phyloP scores from a whole-genome alignment of 345 rosid genomes.

The Jatropha curcas region DNA sequence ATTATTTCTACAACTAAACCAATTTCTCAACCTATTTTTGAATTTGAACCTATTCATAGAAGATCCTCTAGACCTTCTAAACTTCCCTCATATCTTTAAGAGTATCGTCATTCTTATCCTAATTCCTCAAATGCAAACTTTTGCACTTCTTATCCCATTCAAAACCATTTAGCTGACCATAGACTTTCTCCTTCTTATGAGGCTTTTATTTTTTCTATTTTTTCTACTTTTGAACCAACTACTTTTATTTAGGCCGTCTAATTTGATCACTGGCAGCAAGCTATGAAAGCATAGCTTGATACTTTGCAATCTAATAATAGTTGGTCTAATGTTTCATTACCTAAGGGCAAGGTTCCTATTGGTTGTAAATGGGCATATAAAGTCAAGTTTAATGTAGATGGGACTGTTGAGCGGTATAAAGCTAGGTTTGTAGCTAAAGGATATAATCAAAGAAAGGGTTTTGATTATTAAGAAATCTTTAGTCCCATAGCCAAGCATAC shows the following conservation, averaged over 20 bases:
- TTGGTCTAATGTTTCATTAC: not conserved
- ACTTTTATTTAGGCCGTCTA: not conserved
- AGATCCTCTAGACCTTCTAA: no score
- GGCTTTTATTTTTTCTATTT: not conserved
- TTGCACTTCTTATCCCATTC: no score
- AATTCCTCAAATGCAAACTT: no score
- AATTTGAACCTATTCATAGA: no score
- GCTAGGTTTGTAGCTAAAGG: not conserved
- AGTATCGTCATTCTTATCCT: no score
- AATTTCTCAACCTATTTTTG: no score
- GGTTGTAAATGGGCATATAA: slow-evolving; percentile 5
- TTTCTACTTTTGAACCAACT: not conserved
- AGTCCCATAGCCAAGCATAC: not conserved
- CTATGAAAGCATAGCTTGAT: not conserved
- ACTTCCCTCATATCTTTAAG: no score
- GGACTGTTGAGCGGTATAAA: not conserved
- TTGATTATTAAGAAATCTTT: slow-evolving; percentile 7
- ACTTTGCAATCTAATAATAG: not conserved
- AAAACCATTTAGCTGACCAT: no score
- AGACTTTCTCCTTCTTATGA: no score
- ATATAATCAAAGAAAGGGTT: not conserved
- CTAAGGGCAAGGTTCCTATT: not conserved
- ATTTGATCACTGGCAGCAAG: not conserved
- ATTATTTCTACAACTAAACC: no score
- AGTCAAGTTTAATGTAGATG: not conserved